Percentiles rank a stretch among this genome's conserved stretches.
phyloP scores from a whole-genome alignment of 2,329 filamentous ascomycete species.

The Pseudogymnoascus sp. region DNA sequence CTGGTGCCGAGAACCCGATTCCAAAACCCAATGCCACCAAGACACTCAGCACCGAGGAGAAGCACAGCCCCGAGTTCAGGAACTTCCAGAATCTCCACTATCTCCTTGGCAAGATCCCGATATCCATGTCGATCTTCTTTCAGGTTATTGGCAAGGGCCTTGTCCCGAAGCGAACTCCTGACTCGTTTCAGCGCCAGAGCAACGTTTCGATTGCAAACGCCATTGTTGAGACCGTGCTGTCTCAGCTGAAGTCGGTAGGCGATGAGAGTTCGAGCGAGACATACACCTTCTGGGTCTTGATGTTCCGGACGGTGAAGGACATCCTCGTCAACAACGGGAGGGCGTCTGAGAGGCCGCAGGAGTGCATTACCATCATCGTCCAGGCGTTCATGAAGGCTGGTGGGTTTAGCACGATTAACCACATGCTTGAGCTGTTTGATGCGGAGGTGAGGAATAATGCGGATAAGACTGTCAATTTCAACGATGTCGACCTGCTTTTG shows the following conservation, averaged over 20 bases:
- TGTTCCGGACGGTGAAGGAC: conserved; percentile 69
- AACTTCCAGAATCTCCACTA: conserved; percentile 74
- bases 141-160: conserved; percentile 78
- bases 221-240: conserved; percentile 63
- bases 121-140: conserved; percentile 76
- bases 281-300: conserved; percentile 75
- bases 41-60: conserved; percentile 7
- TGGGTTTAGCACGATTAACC: conserved; percentile 67
- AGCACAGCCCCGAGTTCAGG: conserved; percentile 42
- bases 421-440: conserved; percentile 63
- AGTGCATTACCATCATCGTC: conserved; percentile 68
- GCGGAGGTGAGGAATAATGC: conserved; percentile 45
- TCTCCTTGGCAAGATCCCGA: conserved; percentile 70
- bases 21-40: neutral
- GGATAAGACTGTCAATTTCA: conserved; percentile 38
- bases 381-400: conserved; percentile 77
- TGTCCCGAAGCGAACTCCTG: conserved; percentile 65
- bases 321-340: conserved; percentile 62
- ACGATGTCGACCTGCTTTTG: conserved; percentile 33
- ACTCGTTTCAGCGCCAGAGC: conserved; percentile 48
- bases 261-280: conserved; percentile 50
- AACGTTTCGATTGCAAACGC: conserved; percentile 54
- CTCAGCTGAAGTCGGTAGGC: conserved; percentile 47
- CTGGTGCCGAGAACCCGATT: conserved; percentile 9
- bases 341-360: conserved; percentile 32